Evolutionary conservation across 148 eudicot genomes (phyloP).

Genomic region (Selenicereus undatus): DNA sequence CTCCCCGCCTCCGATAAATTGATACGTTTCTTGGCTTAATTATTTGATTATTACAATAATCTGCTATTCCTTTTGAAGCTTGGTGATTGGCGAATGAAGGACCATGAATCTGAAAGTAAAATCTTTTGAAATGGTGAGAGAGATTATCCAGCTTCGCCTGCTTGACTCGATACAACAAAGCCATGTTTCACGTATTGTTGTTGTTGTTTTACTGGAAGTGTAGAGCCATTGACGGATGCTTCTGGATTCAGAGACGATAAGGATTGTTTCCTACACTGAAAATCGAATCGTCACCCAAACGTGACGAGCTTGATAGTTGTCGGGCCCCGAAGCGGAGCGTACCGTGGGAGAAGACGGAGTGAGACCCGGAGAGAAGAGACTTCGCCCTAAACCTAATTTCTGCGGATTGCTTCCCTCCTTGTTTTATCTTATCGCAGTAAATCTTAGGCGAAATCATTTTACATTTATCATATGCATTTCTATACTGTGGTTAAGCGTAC

Average conservation of each 20-base stretch:
- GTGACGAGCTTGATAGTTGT: neutral
- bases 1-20: slow-evolving; percentile 9
- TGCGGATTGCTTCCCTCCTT: neutral
- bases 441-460: no score
- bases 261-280: neutral
- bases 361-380: neutral
- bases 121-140: slow-evolving; percentile 32
- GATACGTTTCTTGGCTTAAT: slow-evolving; percentile 17
- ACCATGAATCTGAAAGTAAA: slow-evolving; percentile 30
- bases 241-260: neutral
- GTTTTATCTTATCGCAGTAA: no score
- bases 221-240: neutral
- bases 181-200: slow-evolving; percentile 22
- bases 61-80: slow-evolving; percentile 3
- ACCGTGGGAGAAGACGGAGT: neutral
- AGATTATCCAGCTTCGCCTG: slow-evolving; percentile 31
- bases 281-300: neutral
- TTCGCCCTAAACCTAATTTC: neutral
- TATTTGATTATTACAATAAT: neutral
- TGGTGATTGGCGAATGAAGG: slow-evolving; percentile 26
- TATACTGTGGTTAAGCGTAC: no score
- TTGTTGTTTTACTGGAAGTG: neutral
- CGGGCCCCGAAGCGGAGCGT: neutral
- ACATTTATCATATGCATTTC: no score
- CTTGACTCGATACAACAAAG: slow-evolving; percentile 37